phyloP scores from a whole-genome alignment of 805 yeast genomes.

The Wickerhamomyces mucosus region DNA sequence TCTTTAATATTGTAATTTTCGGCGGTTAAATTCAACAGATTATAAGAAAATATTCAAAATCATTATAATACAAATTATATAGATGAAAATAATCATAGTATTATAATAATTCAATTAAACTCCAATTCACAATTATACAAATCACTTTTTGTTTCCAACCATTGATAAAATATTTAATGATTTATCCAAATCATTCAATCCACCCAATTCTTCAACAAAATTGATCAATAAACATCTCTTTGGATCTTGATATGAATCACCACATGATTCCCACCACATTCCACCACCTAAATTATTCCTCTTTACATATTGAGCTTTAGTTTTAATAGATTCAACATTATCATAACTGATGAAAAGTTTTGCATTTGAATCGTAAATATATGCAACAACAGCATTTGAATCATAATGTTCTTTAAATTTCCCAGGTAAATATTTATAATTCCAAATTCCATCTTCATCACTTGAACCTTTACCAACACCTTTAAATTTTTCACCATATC shows the following conservation, averaged over 20 bases:
- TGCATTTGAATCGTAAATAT: conserved; percentile 31
- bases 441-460: conserved; percentile 41
- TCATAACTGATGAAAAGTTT: conserved; percentile 56
- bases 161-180: conserved; percentile 6
- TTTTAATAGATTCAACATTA: conserved; percentile 37
- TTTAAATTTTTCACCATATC: conserved; percentile 32
- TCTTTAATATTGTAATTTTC: too few relatives aligned
- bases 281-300: conserved; percentile 61
- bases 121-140: too few relatives aligned
- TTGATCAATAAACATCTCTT: conserved; percentile 32
- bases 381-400: conserved; percentile 41
- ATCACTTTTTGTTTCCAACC: too few relatives aligned
- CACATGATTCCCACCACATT: conserved; percentile 93
- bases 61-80: too few relatives aligned
- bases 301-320: conserved; percentile 52
- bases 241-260: conserved; percentile 37
- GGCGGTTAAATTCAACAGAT: too few relatives aligned
- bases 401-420: conserved; percentile 35
- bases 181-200: conserved; percentile 3
- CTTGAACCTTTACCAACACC: conserved; percentile 35
- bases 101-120: too few relatives aligned
- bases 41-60: too few relatives aligned
- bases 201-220: conserved; percentile 28
- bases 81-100: too few relatives aligned
- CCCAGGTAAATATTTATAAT: conserved; percentile 47